Base-by-base conservation (phyloP, 768 basidiomycete genomes). In the Russula dissimulans region DNA sequence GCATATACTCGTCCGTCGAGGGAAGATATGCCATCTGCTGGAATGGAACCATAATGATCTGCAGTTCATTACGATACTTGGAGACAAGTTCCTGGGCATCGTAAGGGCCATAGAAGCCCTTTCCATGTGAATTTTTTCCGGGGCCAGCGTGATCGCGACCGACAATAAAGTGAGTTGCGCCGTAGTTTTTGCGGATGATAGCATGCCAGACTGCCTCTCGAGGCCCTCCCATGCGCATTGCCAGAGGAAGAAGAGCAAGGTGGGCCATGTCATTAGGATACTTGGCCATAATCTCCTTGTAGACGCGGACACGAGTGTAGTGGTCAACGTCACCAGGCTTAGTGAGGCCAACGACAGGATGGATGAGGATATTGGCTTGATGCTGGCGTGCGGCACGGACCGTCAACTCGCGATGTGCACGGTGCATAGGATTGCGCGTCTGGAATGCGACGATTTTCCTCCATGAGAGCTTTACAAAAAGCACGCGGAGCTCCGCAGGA, bases 401-500 rank as follows among this genome's bases (percentile, higher is more conserved):
- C 36, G 97, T 98, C 47, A 99, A 82, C 72, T 99, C 97, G 55
- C 97, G 87, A 72, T 99, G 97, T 15, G 97, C 97, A 57, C 97
- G 84, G 73, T 99, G 97, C 97, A 99, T 99, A 1, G 97, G 97
- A 77, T 99, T 99, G 61, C 97, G 86, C n/a, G 95, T 97, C 74
- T 95, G 94, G 84, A 99, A 99, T 15, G 95, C 97, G 65, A 98
- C 95, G 43, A 99, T 93, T 71, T 89, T 92, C 67, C 85, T 79
- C 97, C 97, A 98, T 9, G 97, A 85, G 62, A 99, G 79, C 73
- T 98, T 99, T 72, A 88, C 88, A 78, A 99, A 99, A 72, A 95
- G 93, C 2, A 93, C 82, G 51, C 97, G 88, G 54, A 98, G 80
- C 73, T 99, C 94, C 17, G 92, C 71, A 14, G 97, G 97, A n/a